A percentile compares a stretch with the other conserved stretches of the same genome.
These are phyloP conservation scores for Scheffersomyces parashehatae DNA, from an alignment of 1,139 yeast genomes.

Conservation along the genomic window DNA sequence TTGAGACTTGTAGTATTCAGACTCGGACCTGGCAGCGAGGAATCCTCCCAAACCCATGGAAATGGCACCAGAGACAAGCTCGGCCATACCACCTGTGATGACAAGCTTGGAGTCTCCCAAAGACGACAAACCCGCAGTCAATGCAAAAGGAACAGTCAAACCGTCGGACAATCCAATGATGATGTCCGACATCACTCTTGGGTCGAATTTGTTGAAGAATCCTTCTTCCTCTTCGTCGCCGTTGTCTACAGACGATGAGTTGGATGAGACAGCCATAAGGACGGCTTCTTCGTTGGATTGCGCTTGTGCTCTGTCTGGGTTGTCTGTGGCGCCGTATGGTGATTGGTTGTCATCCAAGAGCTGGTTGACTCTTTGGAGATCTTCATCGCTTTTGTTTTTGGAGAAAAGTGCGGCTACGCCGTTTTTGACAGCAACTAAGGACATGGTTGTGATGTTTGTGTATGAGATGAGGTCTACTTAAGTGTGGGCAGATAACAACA, in stretches of 20 bases:
- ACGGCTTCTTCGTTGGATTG: slow-evolving; percentile 43
- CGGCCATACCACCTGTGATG: slow-evolving; percentile 85
- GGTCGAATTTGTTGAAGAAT: slow-evolving; percentile 51
- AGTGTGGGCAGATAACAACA: too few species aligned
- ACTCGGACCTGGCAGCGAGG: slow-evolving; percentile 78
- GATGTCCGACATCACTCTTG: slow-evolving; percentile 78
- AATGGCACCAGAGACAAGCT: slow-evolving; percentile 77
- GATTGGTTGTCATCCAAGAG: slow-evolving; percentile 33
- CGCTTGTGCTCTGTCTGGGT: slow-evolving; percentile 36
- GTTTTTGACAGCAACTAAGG: slow-evolving; percentile 43
- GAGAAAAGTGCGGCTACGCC: slow-evolving; percentile 27
- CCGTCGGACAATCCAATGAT: slow-evolving; percentile 82
- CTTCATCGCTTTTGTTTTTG: slow-evolving; percentile 27
- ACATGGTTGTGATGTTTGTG: slow-evolving; percentile 21
- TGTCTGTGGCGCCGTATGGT: slow-evolving; percentile 42
- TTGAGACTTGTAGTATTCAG: slow-evolving; percentile 68
- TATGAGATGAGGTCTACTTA: not conserved
- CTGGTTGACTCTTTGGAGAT: slow-evolving; percentile 34
- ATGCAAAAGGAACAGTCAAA: slow-evolving; percentile 80
- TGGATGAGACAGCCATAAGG: slow-evolving; percentile 24
- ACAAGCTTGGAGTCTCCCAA: slow-evolving; percentile 74
- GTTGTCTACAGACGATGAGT: slow-evolving; percentile 19
- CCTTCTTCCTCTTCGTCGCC: slow-evolving; percentile 26
- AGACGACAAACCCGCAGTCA: slow-evolving; percentile 79
- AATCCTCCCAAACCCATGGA: slow-evolving; percentile 87